A percentile compares a stretch with the other conserved stretches of the same genome.
Conservation (phyloP, 1,284 basidiomycete species). For the Entoloma clypeatum region DNA sequence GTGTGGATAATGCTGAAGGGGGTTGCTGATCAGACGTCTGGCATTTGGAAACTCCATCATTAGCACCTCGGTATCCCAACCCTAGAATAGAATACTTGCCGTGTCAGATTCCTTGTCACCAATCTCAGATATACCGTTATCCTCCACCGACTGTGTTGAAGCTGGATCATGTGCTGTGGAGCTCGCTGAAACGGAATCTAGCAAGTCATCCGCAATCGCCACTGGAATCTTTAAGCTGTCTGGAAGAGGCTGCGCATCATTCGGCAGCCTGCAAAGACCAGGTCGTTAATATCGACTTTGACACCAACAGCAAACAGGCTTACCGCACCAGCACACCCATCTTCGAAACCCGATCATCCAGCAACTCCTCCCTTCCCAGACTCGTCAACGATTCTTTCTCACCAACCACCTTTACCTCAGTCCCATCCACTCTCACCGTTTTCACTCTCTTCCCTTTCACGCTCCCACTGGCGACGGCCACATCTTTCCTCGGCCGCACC, state of each 20-base stretch:
- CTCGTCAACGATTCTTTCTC: conserved; percentile 74
- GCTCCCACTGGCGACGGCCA: conserved; percentile 11
- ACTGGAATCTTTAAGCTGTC: conserved; percentile 59
- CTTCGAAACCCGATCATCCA: conserved; percentile 61
- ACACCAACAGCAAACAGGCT: conserved; percentile 21
- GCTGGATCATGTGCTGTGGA: conserved; percentile 14
- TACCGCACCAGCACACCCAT: conserved; percentile 65
- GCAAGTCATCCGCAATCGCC: conserved; percentile 56
- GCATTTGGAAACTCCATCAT: conserved; percentile 1
- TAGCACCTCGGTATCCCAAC: not conserved
- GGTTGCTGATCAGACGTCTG: conserved; percentile 15
- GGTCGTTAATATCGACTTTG: too few relatives aligned
- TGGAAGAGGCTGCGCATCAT: conserved; percentile 53
- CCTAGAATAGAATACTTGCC: conserved; percentile 10
- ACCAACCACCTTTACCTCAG: conserved; percentile 51
- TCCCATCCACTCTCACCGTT: conserved; percentile 56
- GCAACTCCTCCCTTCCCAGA: conserved; percentile 67
- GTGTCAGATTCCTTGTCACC: conserved; percentile 26
- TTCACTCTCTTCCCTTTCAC: conserved; percentile 26
- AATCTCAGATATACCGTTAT: conserved; percentile 9
- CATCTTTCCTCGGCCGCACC: conserved; percentile 21
- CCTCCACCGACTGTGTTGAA: conserved; percentile 11
- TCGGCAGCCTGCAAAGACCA: conserved; percentile 42
- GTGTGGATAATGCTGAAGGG: conserved; percentile 13
- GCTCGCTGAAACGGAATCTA: conserved; percentile 37